Evolutionary conservation across 1,284 basidiomycete species (phyloP), one percentile per base, ranked within the genome.

Genomic region (Chiua sp.): DNA sequence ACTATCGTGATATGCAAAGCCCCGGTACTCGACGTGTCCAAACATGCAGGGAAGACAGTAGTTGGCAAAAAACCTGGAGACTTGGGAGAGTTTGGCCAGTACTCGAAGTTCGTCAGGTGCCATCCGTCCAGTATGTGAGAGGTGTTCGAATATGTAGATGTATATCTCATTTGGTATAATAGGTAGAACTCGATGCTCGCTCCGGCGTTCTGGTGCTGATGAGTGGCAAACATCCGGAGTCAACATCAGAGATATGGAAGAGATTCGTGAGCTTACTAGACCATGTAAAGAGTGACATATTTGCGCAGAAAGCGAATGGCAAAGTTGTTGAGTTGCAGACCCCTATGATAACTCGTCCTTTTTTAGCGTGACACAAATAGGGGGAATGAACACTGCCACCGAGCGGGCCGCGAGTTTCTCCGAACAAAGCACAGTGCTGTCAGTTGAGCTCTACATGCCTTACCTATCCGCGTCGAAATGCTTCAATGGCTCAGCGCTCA

Each of bases 31-130:
- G 15, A 81, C 16, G 15, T 62, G 63, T 39, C 72, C 67, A 61
- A 78, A 82, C 12, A 78, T 65, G 37, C 75, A 75, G 0, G 78
- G 75, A 15, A 79, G 65, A 23, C 72, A 68, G 1, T 73, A 35
- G 22, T 73, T 70, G 52, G 72, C 75, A 60, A 83, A 82, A 64
- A 79, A 76, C 32, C 75, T 75, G 63, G 81, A 83, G 32, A 79
- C 79, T 47, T 68, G 69, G 8, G 78, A 74, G 32, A 83, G 70
- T 15, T 63, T 72, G 32, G 63, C 60, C 15, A 81, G 65, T 3
- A 53, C 59, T 13, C 22, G 53, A 47, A 65, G 63, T 51, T 65
- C 56, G 22, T 67, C 64, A 33, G 52, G 51, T 2, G 30, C n/a
- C 6, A 60, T 47, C n/a, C 13, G 33, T 0, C 30, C n/a, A 2